Evolutionary conservation across 768 basidiomycete genomes (phyloP).

Genomic region (Mycena sanguinolenta): DNA sequence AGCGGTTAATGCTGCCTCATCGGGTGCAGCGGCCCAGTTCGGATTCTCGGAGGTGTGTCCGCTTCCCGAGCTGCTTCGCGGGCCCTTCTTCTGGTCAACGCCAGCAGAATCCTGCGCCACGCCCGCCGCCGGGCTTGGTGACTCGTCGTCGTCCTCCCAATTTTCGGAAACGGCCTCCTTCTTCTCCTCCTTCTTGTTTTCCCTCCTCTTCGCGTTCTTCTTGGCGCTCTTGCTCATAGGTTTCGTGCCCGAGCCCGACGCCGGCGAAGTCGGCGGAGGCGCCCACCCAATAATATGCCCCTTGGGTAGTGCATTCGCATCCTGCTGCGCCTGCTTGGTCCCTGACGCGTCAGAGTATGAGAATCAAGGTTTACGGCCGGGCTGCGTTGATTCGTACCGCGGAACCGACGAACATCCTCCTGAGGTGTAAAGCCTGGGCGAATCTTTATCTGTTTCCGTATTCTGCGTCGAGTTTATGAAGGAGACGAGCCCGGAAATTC

Average conservation of each 20-base stretch:
- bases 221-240: conserved; percentile 85
- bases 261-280: conserved; percentile 61
- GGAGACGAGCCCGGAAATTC: conserved; percentile 29
- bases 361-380: background rate
- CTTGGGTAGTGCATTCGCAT: conserved; percentile 73
- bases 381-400: conserved; percentile 53
- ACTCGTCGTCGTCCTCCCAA: conserved; percentile 84
- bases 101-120: conserved; percentile 17
- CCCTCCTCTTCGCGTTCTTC: conserved; percentile 84
- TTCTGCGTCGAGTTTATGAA: conserved; percentile 56
- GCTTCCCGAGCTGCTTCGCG: conserved; percentile 15
- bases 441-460: conserved; percentile 90
- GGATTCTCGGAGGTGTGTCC: conserved; percentile 32
- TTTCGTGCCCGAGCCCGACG: conserved; percentile 46
- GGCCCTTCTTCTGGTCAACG: conserved; percentile 34
- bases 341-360: conserved; percentile 33
- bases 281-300: conserved; percentile 89
- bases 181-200: conserved; percentile 72
- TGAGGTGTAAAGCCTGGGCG: conserved; percentile 95
- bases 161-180: conserved; percentile 74
- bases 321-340: conserved; percentile 80
- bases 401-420: conserved; percentile 92
- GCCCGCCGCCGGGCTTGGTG: conserved; percentile 27
- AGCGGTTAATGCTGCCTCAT: conserved; percentile 55
- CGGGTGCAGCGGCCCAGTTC: conserved; percentile 38